A percentile compares a stretch with the other conserved stretches of the same genome.
Evolutionary conservation across 1,284 basidiomycete species (phyloP).

Genomic region (Crepidotus sp.): DNA sequence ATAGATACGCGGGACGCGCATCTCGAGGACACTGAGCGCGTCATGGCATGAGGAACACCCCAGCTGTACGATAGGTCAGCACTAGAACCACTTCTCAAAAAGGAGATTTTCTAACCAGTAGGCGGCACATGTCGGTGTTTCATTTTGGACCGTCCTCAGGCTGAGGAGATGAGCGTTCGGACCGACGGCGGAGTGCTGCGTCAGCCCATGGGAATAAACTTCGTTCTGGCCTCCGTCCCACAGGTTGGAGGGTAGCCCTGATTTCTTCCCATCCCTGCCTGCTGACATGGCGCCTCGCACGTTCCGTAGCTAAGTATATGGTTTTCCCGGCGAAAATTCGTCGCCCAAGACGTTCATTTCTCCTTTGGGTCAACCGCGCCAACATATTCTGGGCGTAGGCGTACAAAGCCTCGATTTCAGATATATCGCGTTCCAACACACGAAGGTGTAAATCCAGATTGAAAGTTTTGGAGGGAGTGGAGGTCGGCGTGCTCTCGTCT

Average conservation of each 20-base stretch:
- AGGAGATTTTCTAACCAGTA: not conserved
- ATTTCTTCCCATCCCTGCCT: conserved; percentile 26
- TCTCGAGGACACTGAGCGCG: not conserved
- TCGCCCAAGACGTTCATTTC: conserved; percentile 62
- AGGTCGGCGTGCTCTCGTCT: conserved; percentile 20
- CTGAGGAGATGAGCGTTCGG: not conserved
- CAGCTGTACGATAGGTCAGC: not conserved
- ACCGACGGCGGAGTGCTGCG: not conserved
- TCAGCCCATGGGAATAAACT: conserved; percentile 10
- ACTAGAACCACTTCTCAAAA: not conserved
- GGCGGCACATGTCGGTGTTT: not conserved
- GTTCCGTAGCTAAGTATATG: conserved; percentile 37
- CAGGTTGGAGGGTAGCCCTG: conserved; percentile 19
- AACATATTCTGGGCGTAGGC: conserved; percentile 34
- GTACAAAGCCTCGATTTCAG: conserved; percentile 37
- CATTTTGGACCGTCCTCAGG: not conserved
- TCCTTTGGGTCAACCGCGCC: conserved; percentile 44
- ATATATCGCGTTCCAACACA: conserved; percentile 45
- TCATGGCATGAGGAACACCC: not conserved
- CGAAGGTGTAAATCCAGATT: conserved; percentile 46
- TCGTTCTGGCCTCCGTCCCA: not conserved
- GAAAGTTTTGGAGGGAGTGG: conserved; percentile 33
- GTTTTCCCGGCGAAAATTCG: conserved; percentile 56
- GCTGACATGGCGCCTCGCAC: conserved; percentile 21
- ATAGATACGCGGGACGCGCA: not conserved